These are phyloP conservation scores for Epichloe glyceriae DNA, from an alignment of 2,329 filamentous ascomycete species.

Conservation along the genomic window DNA sequence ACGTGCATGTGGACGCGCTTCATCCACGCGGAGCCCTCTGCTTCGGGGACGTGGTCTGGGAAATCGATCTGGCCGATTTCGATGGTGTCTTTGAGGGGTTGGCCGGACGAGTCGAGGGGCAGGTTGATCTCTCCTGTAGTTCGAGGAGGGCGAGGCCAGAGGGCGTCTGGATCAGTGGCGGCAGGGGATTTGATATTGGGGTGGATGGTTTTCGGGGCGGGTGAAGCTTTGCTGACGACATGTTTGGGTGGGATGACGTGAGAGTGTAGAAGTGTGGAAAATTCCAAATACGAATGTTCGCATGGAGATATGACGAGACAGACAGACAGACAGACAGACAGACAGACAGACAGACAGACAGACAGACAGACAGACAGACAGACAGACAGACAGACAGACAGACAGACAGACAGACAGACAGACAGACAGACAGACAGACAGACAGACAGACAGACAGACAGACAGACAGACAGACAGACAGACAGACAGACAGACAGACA, in stretches of 20 bases:
- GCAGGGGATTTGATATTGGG: conserved; percentile 46
- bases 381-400: too few species aligned
- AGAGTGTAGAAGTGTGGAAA: too few species aligned
- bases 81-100: conserved; percentile 15
- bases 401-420: too few species aligned
- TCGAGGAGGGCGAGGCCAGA: conserved; percentile 82
- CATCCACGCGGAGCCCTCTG: conserved; percentile 61
- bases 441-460: too few species aligned
- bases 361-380: neutral
- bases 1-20: conserved; percentile 80
- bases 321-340: too few species aligned
- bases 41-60: conserved; percentile 49
- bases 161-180: conserved; percentile 75
- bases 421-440: too few species aligned
- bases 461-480: too few species aligned
- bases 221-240: conserved; percentile 28
- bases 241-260: conserved; percentile 7
- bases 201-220: conserved; percentile 19
- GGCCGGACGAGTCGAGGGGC: conserved; percentile 29
- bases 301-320: too few species aligned
- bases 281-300: too few species aligned
- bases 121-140: conserved; percentile 80
- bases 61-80: conserved; percentile 63
- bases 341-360: too few species aligned
- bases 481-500: too few species aligned